phyloP scores from a whole-genome alignment of 805 yeast genomes.

The Yamadazyma kitorensis region DNA sequence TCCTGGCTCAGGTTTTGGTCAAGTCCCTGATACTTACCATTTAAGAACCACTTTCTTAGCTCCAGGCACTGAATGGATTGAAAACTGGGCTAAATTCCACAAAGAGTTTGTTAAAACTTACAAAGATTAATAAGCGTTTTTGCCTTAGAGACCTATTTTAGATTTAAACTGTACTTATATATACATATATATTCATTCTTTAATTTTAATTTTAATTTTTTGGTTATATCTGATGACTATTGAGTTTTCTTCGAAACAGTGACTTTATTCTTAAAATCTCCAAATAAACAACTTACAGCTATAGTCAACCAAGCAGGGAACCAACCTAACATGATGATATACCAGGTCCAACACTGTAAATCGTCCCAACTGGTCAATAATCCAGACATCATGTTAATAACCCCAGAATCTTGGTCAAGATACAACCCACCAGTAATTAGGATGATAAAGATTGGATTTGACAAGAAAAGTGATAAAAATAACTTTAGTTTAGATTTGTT shows the following conservation, averaged over 20 bases:
- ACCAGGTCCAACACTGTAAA: slow-evolving; percentile 85
- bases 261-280: slow-evolving; percentile 19
- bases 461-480: slow-evolving; percentile 32
- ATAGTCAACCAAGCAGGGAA: slow-evolving; percentile 70
- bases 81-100: slow-evolving; percentile 78
- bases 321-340: slow-evolving; percentile 72
- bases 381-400: slow-evolving; percentile 44
- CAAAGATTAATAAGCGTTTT: slow-evolving; percentile 16
- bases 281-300: slow-evolving; percentile 26
- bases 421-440: slow-evolving; percentile 24
- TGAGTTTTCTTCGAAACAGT: slow-evolving; percentile 3
- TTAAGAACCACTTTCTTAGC: slow-evolving; percentile 96
- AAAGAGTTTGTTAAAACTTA: slow-evolving; percentile 61
- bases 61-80: slow-evolving; percentile 90
- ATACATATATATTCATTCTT: neutral
- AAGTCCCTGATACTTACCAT: slow-evolving; percentile 83
- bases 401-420: slow-evolving; percentile 26
- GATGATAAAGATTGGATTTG: slow-evolving; percentile 50
- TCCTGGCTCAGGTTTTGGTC: slow-evolving; percentile 98
- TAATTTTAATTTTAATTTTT: neutral
- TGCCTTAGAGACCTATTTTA: neutral
- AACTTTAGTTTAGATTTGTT: slow-evolving; percentile 22
- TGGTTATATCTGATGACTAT: neutral
- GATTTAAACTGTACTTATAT: neutral
- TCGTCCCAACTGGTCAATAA: slow-evolving; percentile 64